These are phyloP conservation scores for Diaporthe caulivora DNA, from an alignment of 2,329 filamentous ascomycete species.

Conservation along the genomic window DNA sequence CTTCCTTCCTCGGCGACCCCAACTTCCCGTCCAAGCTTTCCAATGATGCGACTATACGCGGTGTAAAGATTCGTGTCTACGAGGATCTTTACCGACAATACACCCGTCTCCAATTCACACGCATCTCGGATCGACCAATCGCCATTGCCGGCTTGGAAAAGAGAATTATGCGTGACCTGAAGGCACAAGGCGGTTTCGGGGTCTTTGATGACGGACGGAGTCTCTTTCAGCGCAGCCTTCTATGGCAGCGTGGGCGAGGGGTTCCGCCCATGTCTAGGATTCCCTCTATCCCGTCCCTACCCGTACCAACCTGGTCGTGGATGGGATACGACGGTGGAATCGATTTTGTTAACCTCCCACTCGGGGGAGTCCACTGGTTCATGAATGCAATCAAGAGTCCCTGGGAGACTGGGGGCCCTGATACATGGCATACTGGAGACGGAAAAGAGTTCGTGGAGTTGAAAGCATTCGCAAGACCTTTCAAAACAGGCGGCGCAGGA, in stretches of 20 bases:
- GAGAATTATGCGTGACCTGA: slow-evolving; percentile 43
- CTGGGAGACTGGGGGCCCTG: background rate
- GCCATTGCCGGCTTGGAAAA: slow-evolving; percentile 49
- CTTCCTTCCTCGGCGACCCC: slow-evolving; percentile 45
- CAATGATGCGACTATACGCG: slow-evolving; percentile 27
- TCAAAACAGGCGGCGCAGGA: background rate
- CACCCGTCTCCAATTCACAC: slow-evolving; percentile 45
- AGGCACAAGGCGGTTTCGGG: slow-evolving; percentile 46
- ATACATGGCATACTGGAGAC: slow-evolving; percentile 7
- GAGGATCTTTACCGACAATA: slow-evolving; percentile 47
- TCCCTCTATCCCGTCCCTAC: background rate
- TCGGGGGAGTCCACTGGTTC: slow-evolving; percentile 37
- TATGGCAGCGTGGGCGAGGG: slow-evolving; percentile 45
- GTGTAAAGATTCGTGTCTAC: slow-evolving; percentile 41
- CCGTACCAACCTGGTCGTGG: slow-evolving; percentile 51
- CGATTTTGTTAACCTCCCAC: slow-evolving; percentile 44
- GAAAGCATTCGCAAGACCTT: background rate
- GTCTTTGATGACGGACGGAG: slow-evolving; percentile 45
- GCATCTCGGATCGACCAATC: slow-evolving; percentile 44
- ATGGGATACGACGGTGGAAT: slow-evolving; percentile 51
- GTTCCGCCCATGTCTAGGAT: slow-evolving; percentile 22
- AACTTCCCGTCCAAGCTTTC: slow-evolving; percentile 43
- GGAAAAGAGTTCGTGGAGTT: background rate
- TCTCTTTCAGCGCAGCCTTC: slow-evolving; percentile 44
- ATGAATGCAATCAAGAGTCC: background rate